These are phyloP conservation scores for Nissolia schottii DNA, from an alignment of 306 rosid species.

Conservation along the genomic window DNA sequence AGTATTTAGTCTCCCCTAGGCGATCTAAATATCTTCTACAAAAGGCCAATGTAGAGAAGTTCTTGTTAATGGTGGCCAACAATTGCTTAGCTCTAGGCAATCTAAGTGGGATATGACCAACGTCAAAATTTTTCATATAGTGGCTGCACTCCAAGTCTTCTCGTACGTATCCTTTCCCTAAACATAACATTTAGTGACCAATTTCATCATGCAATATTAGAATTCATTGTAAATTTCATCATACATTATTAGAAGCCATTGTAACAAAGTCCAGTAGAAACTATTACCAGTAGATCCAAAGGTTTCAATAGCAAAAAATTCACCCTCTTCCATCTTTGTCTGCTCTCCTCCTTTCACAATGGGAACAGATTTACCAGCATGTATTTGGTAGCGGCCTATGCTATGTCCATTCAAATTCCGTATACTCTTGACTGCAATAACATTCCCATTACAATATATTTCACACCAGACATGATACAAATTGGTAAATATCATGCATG, in stretches of 20 bases:
- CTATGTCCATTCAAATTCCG: slow-evolving; percentile 97
- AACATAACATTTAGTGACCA: slow-evolving; percentile 21
- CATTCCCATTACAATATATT: slow-evolving; percentile 20
- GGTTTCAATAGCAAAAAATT: slow-evolving; percentile 93
- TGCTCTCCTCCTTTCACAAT: slow-evolving; percentile 99
- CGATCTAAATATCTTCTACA: slow-evolving; percentile 92
- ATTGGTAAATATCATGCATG: not conserved
- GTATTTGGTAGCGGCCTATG: slow-evolving; percentile 95
- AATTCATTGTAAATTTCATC: no score
- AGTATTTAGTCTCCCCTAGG: slow-evolving; percentile 91
- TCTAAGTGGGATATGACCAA: slow-evolving; percentile 87
- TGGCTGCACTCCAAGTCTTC: slow-evolving; percentile 99
- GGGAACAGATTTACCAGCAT: slow-evolving; percentile 93
- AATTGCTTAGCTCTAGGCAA: slow-evolving; percentile 92
- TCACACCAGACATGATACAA: not conserved
- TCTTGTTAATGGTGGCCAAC: slow-evolving; percentile 76
- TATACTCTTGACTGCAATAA: slow-evolving; percentile 76
- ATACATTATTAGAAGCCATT: slow-evolving; percentile 12
- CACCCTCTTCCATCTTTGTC: slow-evolving; percentile 99
- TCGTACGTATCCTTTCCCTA: slow-evolving; percentile 92
- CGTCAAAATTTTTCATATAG: slow-evolving; percentile 94
- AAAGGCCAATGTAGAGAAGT: slow-evolving; percentile 94
- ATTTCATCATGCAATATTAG: slow-evolving; percentile 11
- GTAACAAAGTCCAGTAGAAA: slow-evolving; percentile 1
- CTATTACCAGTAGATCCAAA: slow-evolving; percentile 86